Base-by-base conservation (phyloP, 352 stramenopile species). In the Blastocystis sp. region DNA sequence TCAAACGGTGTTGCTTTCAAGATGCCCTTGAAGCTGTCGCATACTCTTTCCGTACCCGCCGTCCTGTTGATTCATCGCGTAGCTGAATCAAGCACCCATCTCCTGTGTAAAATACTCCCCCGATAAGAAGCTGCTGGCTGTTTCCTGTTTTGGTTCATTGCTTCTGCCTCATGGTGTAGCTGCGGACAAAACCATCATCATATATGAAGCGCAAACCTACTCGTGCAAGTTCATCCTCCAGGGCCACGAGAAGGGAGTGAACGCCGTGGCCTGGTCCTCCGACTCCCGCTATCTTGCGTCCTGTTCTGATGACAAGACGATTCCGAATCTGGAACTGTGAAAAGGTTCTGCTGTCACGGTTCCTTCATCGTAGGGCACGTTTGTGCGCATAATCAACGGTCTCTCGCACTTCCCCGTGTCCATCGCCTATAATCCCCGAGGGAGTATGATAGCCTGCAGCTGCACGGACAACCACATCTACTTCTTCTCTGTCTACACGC, bases 291-390 rank as follows among this genome's bases (percentile, higher is more conserved):
- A 88, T 62, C 67, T 88, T n/a, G 78, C 60, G 10, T 78, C 60
- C 19, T 88, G 78, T 53, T 88, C 78, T 23, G 78, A 88, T 28
- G 78, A 88, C 60, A 88, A 77, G 65, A 88, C 78, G 3, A 62
- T 78, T 66, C 78, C 78, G 78, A n/a, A 38, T 88, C 17, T 88
- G 78, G 78, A 66, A 78, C 48, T 43, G n/a, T 21, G 60, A 88
- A 7, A 74, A 78, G 14, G 74, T 84, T 28, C 3, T 2, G 45
- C 3, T 38, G n/a, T 67, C 17, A 19, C 9, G 21, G 52, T 21
- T 1, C 45, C 5, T 53, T n/a, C 45, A 59, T 23, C n/a, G 11
- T n/a, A 84, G 74, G 74, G 74, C 34, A 48, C 41, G 11, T 59
- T 84, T 21, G 74, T 84, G 21, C 74, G 74, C 1, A 69, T 84